A percentile compares a stretch with the other conserved stretches of the same genome.
These are phyloP conservation scores for Corchorus capsularis DNA, from an alignment of 345 rosid genomes.

Conservation along the genomic window DNA sequence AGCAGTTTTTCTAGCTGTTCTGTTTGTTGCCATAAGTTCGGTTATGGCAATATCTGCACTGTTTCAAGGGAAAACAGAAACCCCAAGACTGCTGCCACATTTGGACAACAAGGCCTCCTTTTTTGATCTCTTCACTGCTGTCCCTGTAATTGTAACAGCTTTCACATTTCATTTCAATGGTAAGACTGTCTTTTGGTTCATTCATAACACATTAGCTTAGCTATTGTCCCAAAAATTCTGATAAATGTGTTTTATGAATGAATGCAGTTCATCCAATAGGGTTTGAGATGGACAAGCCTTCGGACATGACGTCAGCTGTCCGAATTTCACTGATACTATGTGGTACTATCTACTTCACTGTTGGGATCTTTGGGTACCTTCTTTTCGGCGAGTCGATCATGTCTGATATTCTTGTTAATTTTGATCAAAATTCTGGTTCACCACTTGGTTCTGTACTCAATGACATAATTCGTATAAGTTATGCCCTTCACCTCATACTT, in stretches of 20 bases:
- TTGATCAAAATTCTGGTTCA: slow-evolving; percentile 56
- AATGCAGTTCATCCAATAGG: slow-evolving; percentile 86
- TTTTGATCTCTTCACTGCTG: slow-evolving; percentile 77
- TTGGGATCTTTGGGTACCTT: slow-evolving; percentile 76
- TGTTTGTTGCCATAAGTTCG: slow-evolving; percentile 68
- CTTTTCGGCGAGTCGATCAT: slow-evolving; percentile 76
- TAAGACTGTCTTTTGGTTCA: slow-evolving; percentile 20
- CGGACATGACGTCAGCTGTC: slow-evolving; percentile 59
- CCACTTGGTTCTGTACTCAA: slow-evolving; percentile 59
- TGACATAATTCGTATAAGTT: slow-evolving; percentile 66
- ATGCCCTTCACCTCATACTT: slow-evolving; percentile 78
- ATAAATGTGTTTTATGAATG: not conserved
- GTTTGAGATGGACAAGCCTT: slow-evolving; percentile 61
- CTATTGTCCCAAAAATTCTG: not conserved
- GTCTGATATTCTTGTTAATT: slow-evolving; percentile 81
- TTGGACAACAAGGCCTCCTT: slow-evolving; percentile 48
- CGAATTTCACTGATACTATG: slow-evolving; percentile 64
- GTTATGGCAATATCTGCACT: slow-evolving; percentile 64
- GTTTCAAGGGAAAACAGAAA: slow-evolving; percentile 59
- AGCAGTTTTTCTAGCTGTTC: slow-evolving; percentile 64
- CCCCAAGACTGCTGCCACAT: slow-evolving; percentile 62
- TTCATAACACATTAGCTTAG: no score
- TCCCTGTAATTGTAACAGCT: slow-evolving; percentile 86
- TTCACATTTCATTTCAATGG: slow-evolving; percentile 93
- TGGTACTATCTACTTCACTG: slow-evolving; percentile 61